Conservation (phyloP, 257 asterid species). For the Penstemon eatonii region DNA sequence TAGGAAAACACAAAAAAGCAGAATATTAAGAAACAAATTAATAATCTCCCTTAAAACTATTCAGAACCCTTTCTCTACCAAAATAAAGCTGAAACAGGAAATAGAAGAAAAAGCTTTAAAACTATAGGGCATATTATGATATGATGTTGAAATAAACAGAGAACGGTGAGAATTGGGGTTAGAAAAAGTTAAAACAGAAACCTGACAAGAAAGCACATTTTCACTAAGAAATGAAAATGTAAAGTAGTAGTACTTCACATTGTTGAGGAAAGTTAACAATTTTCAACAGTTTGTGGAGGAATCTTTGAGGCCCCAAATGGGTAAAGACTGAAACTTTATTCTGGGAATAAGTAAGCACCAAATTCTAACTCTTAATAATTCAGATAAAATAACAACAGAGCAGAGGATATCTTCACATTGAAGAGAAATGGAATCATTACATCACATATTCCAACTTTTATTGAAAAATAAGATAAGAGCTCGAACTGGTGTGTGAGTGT, state of each 20-base stretch:
- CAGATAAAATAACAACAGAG: conserved; percentile 19
- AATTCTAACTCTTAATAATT: neutral
- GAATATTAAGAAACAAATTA: conserved; percentile 26
- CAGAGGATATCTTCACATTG: conserved; percentile 38
- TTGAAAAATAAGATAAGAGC: neutral
- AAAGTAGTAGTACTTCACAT: neutral
- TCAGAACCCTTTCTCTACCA: neutral
- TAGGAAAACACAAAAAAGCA: conserved; percentile 24
- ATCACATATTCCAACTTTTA: conserved; percentile 38
- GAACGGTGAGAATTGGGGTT: too few species aligned
- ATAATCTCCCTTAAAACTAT: conserved; percentile 20
- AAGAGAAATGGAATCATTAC: conserved; percentile 50
- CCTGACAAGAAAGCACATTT: too few species aligned
- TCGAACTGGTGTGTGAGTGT: too few species aligned
- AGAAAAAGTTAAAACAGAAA: too few species aligned
- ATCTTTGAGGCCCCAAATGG: conserved; percentile 42
- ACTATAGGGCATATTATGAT: neutral
- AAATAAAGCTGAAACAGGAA: conserved; percentile 26
- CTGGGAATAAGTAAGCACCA: neutral
- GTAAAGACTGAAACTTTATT: conserved; percentile 24
- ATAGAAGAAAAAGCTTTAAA: conserved; percentile 21
- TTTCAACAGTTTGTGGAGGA: conserved; percentile 30
- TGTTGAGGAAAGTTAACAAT: neutral
- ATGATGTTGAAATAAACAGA: too few species aligned
- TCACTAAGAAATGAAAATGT: too few species aligned